A percentile compares a stretch with the other conserved stretches of the same genome.
Conservation (phyloP, 305 asterid genomes). For the Fraxinus dipetala region DNA sequence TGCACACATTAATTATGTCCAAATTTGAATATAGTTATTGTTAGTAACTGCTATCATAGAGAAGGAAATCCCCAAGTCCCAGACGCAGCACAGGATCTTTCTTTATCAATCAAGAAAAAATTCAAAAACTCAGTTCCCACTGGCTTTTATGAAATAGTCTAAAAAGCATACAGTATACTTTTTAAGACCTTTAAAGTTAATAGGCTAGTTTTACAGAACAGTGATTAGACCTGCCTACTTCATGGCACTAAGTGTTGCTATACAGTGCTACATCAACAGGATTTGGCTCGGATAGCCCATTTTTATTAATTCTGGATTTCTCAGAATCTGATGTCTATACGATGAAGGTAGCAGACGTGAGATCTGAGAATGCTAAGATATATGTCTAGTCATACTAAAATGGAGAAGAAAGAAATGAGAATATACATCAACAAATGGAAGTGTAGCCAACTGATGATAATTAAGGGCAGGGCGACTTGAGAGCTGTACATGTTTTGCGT, state of each 20-base stretch:
- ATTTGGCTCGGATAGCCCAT: background rate
- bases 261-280: background rate
- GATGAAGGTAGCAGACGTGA: background rate
- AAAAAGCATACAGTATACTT: background rate
- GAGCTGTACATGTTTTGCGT: background rate
- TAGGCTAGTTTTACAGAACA: background rate
- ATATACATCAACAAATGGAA: background rate
- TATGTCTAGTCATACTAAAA: background rate
- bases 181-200: background rate
- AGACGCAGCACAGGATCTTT: background rate
- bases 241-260: background rate
- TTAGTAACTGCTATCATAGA: conserved; percentile 11
- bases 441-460: background rate
- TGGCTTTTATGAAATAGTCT: background rate
- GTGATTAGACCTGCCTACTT: background rate
- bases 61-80: conserved; percentile 9
- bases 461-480: background rate
- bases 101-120: background rate
- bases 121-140: background rate
- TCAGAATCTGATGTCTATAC: background rate
- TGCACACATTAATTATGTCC: background rate
- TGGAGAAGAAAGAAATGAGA: background rate
- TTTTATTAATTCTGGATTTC: background rate
- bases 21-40: background rate
- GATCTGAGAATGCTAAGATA: background rate